Evolutionary conservation across 75 land plant genomes (phyloP).

Genomic region (Selaginella moellendorffii): DNA sequence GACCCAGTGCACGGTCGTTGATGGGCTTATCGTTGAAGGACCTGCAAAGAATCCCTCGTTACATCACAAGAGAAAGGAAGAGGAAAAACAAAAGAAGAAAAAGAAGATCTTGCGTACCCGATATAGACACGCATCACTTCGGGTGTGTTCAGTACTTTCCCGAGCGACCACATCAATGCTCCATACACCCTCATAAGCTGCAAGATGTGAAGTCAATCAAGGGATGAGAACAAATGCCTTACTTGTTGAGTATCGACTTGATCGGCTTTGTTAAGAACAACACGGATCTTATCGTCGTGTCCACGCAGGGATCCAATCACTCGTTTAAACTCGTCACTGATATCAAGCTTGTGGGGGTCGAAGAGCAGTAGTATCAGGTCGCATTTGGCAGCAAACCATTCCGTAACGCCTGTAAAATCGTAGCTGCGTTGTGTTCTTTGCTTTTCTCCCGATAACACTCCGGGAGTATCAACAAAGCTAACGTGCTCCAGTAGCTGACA

Average conservation of each 20-base stretch:
- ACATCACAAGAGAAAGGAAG: not conserved
- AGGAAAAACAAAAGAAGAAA: not conserved
- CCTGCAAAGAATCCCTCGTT: conserved; percentile 9
- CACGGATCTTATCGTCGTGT: conserved; percentile 23
- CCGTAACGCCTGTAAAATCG: conserved; percentile 21
- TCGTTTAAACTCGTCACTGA: conserved; percentile 24
- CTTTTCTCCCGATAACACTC: conserved; percentile 23
- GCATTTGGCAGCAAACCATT: conserved; percentile 23
- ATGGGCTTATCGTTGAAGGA: conserved; percentile 22
- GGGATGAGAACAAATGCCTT: not conserved
- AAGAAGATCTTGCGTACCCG: conserved; percentile 7
- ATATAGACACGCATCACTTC: conserved; percentile 22
- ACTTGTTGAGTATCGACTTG: conserved; percentile 26
- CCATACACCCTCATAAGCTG: conserved; percentile 29
- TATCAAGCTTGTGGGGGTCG: conserved; percentile 23
- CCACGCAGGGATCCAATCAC: conserved; percentile 21
- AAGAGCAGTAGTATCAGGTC: conserved; percentile 22
- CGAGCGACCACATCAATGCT: conserved; percentile 16
- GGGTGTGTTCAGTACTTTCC: conserved; percentile 17
- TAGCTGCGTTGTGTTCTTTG: conserved; percentile 19
- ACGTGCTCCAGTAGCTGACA: conserved; percentile 18
- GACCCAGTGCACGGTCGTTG: conserved; percentile 3
- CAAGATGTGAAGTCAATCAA: not conserved
- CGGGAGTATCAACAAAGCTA: conserved; percentile 20
- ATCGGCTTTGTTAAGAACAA: conserved; percentile 23